These are phyloP conservation scores for Shiraia sp. DNA, from an alignment of 2,329 filamentous ascomycete species.

Conservation along the genomic window DNA sequence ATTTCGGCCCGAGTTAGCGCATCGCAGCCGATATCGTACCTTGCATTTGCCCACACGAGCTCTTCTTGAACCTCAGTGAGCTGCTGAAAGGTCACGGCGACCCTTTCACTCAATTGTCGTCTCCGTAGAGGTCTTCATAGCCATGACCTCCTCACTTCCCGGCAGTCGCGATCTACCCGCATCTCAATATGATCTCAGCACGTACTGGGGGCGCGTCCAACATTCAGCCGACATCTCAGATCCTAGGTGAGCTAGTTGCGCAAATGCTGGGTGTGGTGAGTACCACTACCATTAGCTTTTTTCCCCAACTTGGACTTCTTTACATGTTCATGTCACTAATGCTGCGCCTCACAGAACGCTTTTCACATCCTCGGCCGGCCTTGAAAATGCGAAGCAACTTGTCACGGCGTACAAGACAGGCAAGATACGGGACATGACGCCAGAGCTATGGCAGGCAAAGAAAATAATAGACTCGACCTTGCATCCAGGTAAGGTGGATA, in stretches of 20 bases:
- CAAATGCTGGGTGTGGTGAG: slow-evolving; percentile 42
- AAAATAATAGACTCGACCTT: slow-evolving; percentile 96
- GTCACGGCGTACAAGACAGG: slow-evolving; percentile 87
- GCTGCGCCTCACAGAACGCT: slow-evolving; percentile 68
- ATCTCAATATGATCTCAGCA: slow-evolving; percentile 89
- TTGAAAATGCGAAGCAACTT: slow-evolving; percentile 83
- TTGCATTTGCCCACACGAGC: slow-evolving; percentile 11
- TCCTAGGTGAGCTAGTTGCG: slow-evolving; percentile 74
- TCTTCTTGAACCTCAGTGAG: slow-evolving; percentile 1
- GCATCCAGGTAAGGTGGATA: slow-evolving; percentile 73
- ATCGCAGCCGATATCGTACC: slow-evolving; percentile 22
- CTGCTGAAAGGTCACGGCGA: slow-evolving; percentile 2
- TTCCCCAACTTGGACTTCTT: slow-evolving; percentile 1
- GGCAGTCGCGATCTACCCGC: slow-evolving; percentile 80
- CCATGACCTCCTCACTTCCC: slow-evolving; percentile 65
- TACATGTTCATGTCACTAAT: slow-evolving; percentile 16
- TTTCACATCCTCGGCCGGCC: slow-evolving; percentile 73
- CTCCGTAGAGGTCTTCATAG: too few species aligned
- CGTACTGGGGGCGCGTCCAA: slow-evolving; percentile 92
- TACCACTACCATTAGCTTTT: slow-evolving; percentile 37
- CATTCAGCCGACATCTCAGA: slow-evolving; percentile 90
- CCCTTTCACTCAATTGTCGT: background rate
- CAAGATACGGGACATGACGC: slow-evolving; percentile 77
- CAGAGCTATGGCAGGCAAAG: slow-evolving; percentile 92
- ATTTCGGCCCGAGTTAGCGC: slow-evolving; percentile 11